Percentiles rank a stretch among this genome's conserved stretches.
Conservation (phyloP, 2,329 filamentous ascomycete species). For the Rhynchosporium secalis region DNA sequence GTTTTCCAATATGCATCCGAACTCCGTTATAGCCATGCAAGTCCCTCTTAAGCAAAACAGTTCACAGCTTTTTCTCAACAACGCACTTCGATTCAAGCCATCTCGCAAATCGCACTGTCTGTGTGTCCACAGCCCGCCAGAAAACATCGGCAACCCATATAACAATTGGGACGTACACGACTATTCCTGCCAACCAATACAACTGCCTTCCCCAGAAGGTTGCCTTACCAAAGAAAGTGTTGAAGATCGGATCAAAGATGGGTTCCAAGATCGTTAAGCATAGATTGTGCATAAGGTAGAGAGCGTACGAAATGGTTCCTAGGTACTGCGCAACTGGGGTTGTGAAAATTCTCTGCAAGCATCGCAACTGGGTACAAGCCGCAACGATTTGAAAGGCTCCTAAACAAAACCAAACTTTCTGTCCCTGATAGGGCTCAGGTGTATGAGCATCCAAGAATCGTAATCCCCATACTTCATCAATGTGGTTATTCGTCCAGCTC, state of each 20-base stretch:
- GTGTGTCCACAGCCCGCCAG: constrained; percentile 56
- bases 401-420: constrained; percentile 37
- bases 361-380: constrained; percentile 40
- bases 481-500: constrained; percentile 36
- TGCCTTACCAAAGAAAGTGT: constrained; percentile 25
- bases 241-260: constrained; percentile 30
- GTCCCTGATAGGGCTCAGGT: constrained; percentile 33
- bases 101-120: constrained; percentile 50
- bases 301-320: constrained; percentile 56
- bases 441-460: constrained; percentile 32
- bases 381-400: constrained; percentile 37
- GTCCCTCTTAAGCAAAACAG: neutral
- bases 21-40: constrained; percentile 1
- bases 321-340: constrained; percentile 53
- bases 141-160: constrained; percentile 58
- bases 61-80: constrained; percentile 28
- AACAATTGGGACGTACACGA: constrained; percentile 47
- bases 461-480: constrained; percentile 31
- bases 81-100: constrained; percentile 45
- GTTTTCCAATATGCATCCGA: neutral
- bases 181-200: constrained; percentile 42
- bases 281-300: constrained; percentile 59
- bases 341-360: constrained; percentile 48
- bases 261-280: constrained; percentile 43
- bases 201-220: constrained; percentile 32